Percentiles rank a stretch among this genome's conserved stretches.
Conservation (phyloP, 345 rosid species). For the Erodium maritimum region DNA sequence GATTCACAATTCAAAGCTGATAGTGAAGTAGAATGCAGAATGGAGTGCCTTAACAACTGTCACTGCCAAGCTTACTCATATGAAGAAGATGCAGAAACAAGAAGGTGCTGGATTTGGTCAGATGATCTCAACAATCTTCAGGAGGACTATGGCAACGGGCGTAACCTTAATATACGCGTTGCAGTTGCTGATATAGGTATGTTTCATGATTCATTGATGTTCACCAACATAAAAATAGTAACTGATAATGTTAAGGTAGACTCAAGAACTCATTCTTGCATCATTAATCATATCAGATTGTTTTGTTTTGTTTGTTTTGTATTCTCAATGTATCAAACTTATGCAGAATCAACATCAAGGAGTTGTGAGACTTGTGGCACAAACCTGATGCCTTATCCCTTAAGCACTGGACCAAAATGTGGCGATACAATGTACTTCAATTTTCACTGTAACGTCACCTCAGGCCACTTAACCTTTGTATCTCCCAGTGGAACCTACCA, state of each 20-base stretch:
- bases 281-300: not conserved
- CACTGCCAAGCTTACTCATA: constrained; percentile 59
- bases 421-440: constrained; percentile 3
- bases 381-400: constrained; percentile 5
- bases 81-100: constrained; percentile 9
- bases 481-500: not conserved
- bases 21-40: constrained; percentile 32
- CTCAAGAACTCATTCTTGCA: not conserved
- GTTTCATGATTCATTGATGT: not conserved
- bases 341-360: constrained; percentile 5
- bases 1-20: constrained; percentile 23
- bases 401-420: constrained; percentile 3
- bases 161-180: constrained; percentile 28
- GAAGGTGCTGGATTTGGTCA: constrained; percentile 48
- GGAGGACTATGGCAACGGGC: constrained; percentile 30
- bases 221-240: too few species aligned
- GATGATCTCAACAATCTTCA: constrained; percentile 42
- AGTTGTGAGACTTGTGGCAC: constrained; percentile 9
- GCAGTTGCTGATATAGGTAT: constrained; percentile 36
- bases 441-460: not conserved
- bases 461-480: not conserved
- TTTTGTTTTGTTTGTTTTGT: too few species aligned
- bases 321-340: not conserved
- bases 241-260: not conserved
- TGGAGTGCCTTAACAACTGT: constrained; percentile 38